Evolutionary conservation across 495 filamentous ascomycete species (phyloP).

Genomic region (Eremomyces bilateralis): DNA sequence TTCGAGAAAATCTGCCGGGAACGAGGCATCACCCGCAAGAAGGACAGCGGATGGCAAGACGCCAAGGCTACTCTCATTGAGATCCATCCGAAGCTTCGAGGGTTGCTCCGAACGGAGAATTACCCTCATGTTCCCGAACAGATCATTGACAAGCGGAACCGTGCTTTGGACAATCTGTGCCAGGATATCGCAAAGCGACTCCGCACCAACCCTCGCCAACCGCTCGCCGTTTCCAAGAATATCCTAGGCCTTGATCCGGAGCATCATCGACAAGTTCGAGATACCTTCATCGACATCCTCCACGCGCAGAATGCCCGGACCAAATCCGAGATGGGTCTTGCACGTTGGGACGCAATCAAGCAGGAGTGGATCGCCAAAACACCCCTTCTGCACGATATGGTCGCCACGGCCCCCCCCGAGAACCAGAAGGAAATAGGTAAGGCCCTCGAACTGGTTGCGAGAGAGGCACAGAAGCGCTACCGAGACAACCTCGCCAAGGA

Average conservation of each 20-base stretch:
- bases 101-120: conserved; percentile 36
- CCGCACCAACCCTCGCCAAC: conserved; percentile 39
- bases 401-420: conserved; percentile 34
- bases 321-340: conserved; percentile 46
- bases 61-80: conserved; percentile 47
- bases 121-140: conserved; percentile 20
- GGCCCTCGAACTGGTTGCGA: conserved; percentile 45
- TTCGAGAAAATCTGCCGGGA: conserved; percentile 49
- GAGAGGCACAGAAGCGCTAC: conserved; percentile 55
- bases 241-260: conserved; percentile 50
- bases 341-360: conserved; percentile 52
- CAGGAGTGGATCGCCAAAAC: conserved; percentile 40
- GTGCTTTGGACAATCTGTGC: conserved; percentile 58
- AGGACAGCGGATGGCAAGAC: conserved; percentile 51
- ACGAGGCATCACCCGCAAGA: conserved; percentile 49
- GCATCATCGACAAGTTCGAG: conserved; percentile 41
- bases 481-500: conserved; percentile 41
- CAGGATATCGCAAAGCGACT: conserved; percentile 68
- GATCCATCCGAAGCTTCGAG: conserved; percentile 40
- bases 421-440: conserved; percentile 35
- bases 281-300: conserved; percentile 43
- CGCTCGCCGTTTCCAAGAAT: conserved; percentile 51
- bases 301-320: conserved; percentile 49
- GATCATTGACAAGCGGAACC: conserved; percentile 26
- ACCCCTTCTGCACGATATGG: conserved; percentile 31